Percentiles rank a stretch among this genome's conserved stretches.
Evolutionary conservation across 2,329 filamentous ascomycete species (phyloP).

Genomic region (Paracoccidioides brasiliensis): DNA sequence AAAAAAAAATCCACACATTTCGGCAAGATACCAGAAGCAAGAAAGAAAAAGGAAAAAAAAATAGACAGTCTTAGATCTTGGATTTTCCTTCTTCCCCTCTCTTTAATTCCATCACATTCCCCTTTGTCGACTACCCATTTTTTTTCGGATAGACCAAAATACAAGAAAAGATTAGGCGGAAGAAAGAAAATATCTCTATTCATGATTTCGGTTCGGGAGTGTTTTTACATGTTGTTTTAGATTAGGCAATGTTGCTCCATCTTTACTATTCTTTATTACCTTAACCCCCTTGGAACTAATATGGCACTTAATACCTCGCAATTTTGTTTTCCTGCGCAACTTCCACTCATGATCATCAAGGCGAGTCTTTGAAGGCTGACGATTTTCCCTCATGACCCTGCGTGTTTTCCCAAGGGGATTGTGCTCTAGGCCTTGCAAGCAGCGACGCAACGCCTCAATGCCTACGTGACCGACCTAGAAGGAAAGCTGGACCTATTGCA

Average conservation of each 20-base stretch:
- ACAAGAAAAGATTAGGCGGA: neutral
- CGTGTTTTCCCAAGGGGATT: conserved; percentile 7
- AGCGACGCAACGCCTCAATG: conserved; percentile 73
- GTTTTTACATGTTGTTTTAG: neutral
- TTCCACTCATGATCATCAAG: neutral
- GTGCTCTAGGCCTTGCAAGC: conserved; percentile 61
- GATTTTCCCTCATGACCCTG: neutral
- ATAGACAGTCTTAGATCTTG: neutral
- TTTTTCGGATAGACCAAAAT: neutral
- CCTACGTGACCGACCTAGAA: conserved; percentile 71
- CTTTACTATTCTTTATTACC: neutral
- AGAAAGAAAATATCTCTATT: neutral
- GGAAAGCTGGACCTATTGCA: conserved; percentile 57
- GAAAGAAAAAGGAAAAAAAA: neutral
- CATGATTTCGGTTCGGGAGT: neutral
- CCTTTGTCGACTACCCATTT: neutral
- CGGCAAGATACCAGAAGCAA: neutral
- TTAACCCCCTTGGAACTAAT: neutral
- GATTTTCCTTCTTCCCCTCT: neutral
- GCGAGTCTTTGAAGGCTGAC: conserved; percentile 5
- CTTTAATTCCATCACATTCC: neutral
- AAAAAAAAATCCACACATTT: neutral
- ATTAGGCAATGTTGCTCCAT: neutral
- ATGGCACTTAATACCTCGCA: neutral
- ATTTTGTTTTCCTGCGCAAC: neutral